Evolutionary conservation across 345 rosid species (phyloP), one percentile per base, ranked within the genome.

Genomic region (Eutrema yunnanense): DNA sequence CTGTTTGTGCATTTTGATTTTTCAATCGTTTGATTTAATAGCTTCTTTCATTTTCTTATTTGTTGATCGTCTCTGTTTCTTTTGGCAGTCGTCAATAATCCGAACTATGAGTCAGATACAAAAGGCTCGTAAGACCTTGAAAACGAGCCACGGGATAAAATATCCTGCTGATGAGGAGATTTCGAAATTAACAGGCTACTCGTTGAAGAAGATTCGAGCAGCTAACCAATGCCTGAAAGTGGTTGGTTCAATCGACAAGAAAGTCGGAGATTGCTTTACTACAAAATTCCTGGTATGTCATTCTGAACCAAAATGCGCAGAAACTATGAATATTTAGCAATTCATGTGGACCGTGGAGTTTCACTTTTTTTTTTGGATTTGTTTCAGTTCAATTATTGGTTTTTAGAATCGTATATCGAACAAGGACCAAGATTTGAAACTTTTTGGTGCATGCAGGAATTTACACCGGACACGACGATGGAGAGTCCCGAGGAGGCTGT

Each of bases 221-320:
- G 96, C 96, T 65, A 75, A 84, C 67, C 78, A 77, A 82, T 92
- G 88, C 81, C 81, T 81, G 26, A 81, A 84, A 77, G 86, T 89
- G 56, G 98, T 92, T 11, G 95, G 94, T 72, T 90, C 96, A 9
- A 62, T 89, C 40, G 90, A 92, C 77, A 79, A 78, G 82, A 92
- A 83, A 79, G 69, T 83, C 0, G 92, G 90, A 50, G 85, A 87
- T 59, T 48, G 67, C 51, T 52, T 69, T 40, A 74, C 74, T 8
- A 80, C 85, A 57, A 89, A 89, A 59, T 80, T 83, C 78, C 46
- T 82, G 90, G 97, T 92, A 80, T 54, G 83, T 9, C 36, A 58
- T 6, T 13, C 8, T 42, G 19, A 9, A 53, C 69, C 62, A 53
- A 30, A 19, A 41, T 22, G 44, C 14, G 0, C 47, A 16, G 44